A percentile compares a stretch with the other conserved stretches of the same genome.
Evolutionary conservation across 1,284 basidiomycete species (phyloP).

Genomic region (Ceratobasidium sp.): DNA sequence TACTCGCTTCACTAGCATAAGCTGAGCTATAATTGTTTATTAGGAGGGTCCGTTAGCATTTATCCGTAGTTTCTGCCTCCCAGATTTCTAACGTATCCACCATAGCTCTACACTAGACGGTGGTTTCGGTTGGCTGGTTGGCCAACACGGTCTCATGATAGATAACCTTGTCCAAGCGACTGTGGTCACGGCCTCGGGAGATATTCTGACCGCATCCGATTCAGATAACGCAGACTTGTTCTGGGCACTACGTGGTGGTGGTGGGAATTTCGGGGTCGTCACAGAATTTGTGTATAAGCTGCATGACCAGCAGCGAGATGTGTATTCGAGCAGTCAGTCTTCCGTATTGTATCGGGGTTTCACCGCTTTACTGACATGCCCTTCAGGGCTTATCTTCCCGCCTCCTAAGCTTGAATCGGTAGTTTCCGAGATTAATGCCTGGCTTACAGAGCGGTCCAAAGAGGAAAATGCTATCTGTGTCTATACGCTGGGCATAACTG

Average conservation of each 20-base stretch:
- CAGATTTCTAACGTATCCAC: not conserved
- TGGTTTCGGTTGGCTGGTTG: constrained; percentile 32
- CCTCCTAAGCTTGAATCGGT: constrained; percentile 9
- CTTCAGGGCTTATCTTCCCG: constrained; percentile 30
- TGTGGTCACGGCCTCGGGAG: constrained; percentile 36
- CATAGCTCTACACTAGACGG: constrained; percentile 39
- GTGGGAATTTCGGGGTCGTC: constrained; percentile 46
- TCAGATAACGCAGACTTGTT: constrained; percentile 34
- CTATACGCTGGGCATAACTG: constrained; percentile 1
- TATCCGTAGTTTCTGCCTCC: too few species aligned
- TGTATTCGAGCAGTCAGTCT: constrained; percentile 49
- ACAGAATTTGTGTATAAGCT: constrained; percentile 45
- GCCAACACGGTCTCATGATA: constrained; percentile 38
- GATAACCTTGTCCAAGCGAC: constrained; percentile 46
- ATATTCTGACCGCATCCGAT: constrained; percentile 42
- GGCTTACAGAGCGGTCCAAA: constrained; percentile 16
- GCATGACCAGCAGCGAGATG: constrained; percentile 40
- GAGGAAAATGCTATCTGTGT: constrained; percentile 1
- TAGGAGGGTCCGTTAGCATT: constrained; percentile 21
- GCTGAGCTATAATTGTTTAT: not conserved
- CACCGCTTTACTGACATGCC: too few species aligned
- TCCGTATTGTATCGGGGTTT: not conserved
- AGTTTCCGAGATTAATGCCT: constrained; percentile 18
- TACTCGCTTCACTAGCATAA: not conserved
- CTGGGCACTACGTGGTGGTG: constrained; percentile 45